phyloP scores from a whole-genome alignment of 2,329 filamentous ascomycete species.

The Plectosphaerella sp. region DNA sequence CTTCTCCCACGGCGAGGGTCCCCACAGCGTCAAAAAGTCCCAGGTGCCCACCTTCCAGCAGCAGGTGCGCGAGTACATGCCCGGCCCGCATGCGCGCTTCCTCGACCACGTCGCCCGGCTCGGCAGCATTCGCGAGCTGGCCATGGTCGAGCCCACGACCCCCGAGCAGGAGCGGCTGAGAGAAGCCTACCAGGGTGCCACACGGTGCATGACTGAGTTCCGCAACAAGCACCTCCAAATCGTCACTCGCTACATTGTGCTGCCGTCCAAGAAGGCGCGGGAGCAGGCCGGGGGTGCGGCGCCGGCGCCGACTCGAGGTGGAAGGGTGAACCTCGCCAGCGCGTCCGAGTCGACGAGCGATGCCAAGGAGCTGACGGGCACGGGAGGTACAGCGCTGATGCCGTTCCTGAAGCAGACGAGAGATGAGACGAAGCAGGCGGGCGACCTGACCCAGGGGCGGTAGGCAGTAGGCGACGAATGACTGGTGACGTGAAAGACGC shows the following conservation, averaged over 20 bases:
- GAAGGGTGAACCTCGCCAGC: conserved; percentile 34
- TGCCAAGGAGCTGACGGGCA: conserved; percentile 63
- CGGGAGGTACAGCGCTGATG: conserved; percentile 81
- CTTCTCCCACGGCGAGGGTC: conserved; percentile 27
- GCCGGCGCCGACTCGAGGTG: conserved; percentile 14
- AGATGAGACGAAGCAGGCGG: conserved; percentile 65
- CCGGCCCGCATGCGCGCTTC: conserved; percentile 75
- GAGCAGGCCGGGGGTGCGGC: conserved; percentile 18
- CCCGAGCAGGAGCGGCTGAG: conserved; percentile 40
- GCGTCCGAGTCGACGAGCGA: conserved; percentile 29
- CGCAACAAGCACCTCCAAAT: conserved; percentile 86
- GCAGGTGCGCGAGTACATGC: conserved; percentile 88
- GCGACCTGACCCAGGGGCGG: conserved; percentile 15
- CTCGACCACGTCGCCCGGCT: conserved; percentile 65
- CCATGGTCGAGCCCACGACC: conserved; percentile 46
- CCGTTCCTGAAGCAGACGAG: conserved; percentile 86
- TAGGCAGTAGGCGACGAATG: too few species aligned
- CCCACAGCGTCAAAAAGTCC: conserved; percentile 1
- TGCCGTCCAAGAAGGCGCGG: conserved; percentile 56
- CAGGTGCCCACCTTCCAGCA: conserved; percentile 39
- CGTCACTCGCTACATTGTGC: conserved; percentile 84
- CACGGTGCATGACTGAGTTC: conserved; percentile 70
- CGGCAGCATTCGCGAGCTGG: conserved; percentile 71
- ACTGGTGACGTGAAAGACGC: too few species aligned
- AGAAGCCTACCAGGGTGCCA: conserved; percentile 62